These are phyloP conservation scores for Cordyceps farinosa DNA, from an alignment of 2,329 filamentous ascomycete species.

Conservation along the genomic window DNA sequence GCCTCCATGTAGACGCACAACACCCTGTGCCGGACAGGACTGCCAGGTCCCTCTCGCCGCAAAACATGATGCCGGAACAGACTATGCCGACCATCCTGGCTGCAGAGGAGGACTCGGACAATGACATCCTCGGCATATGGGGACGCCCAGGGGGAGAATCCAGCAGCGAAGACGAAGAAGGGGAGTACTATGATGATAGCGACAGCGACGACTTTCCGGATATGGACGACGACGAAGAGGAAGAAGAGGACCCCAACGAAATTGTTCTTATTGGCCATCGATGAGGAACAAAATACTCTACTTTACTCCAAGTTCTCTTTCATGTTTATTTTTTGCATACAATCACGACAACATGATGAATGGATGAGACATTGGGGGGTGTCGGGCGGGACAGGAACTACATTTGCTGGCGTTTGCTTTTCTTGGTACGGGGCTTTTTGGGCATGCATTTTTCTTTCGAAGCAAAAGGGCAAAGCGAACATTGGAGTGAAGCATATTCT, in stretches of 20 bases:
- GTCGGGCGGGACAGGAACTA: not conserved
- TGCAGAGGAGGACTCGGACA: constrained; percentile 46
- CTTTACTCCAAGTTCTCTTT: not conserved
- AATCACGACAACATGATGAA: not conserved
- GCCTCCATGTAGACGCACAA: constrained; percentile 31
- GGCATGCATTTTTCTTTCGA: not conserved
- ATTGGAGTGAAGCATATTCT: not conserved
- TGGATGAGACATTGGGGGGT: not conserved
- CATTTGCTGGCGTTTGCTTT: not conserved
- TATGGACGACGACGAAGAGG: constrained; percentile 43
- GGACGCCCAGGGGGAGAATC: constrained; percentile 43
- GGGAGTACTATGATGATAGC: constrained; percentile 38
- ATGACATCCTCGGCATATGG: constrained; percentile 59
- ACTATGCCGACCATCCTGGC: constrained; percentile 26
- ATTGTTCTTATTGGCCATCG: constrained; percentile 48
- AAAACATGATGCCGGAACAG: constrained; percentile 26
- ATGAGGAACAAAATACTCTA: not conserved
- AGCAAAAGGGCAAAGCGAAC: not conserved
- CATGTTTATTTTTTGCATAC: not conserved
- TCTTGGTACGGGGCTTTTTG: not conserved
- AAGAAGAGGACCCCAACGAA: constrained; percentile 45
- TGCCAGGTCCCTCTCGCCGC: constrained; percentile 44
- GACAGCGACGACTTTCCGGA: constrained; percentile 41
- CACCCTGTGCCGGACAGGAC: constrained; percentile 37
- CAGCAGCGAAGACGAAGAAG: constrained; percentile 45